These are phyloP conservation scores for Rhizopogon roseolus DNA, from an alignment of 768 basidiomycete species.

Conservation along the genomic window DNA sequence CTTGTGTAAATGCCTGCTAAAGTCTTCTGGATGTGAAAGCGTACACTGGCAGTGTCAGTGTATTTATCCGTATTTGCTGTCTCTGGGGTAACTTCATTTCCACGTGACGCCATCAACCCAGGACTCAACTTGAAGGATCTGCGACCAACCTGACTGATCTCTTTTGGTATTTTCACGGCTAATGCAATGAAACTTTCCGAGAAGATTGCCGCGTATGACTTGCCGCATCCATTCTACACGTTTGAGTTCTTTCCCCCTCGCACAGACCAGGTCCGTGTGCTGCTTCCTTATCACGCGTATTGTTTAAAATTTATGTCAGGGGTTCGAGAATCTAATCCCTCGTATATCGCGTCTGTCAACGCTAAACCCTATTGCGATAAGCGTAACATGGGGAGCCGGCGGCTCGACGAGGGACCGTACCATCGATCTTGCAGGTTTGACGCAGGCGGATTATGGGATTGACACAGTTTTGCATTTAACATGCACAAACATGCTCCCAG, in stretches of 20 bases:
- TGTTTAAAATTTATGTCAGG: slow-evolving; percentile 38
- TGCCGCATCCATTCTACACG: slow-evolving; percentile 72
- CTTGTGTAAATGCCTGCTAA: background rate
- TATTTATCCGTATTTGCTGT: slow-evolving; percentile 25
- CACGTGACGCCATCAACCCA: background rate
- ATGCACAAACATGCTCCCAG: slow-evolving; percentile 93
- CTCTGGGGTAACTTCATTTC: background rate
- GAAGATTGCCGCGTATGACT: slow-evolving; percentile 47
- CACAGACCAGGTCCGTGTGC: slow-evolving; percentile 67
- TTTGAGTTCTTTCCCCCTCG: slow-evolving; percentile 98
- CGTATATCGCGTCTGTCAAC: slow-evolving; percentile 80
- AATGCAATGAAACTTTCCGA: slow-evolving; percentile 66
- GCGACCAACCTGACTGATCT: background rate
- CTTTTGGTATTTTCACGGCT: background rate
- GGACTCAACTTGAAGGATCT: background rate
- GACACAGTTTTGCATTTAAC: slow-evolving; percentile 94
- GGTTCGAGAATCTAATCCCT: slow-evolving; percentile 85
- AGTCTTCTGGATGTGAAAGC: slow-evolving; percentile 3
- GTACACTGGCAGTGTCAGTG: background rate
- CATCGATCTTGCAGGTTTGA: slow-evolving; percentile 79
- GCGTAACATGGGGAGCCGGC: slow-evolving; percentile 97
- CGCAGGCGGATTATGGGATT: slow-evolving; percentile 67
- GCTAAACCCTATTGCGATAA: slow-evolving; percentile 79
- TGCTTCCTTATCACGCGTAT: background rate
- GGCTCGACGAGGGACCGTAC: slow-evolving; percentile 86